These are phyloP conservation scores for Raphanus sativus DNA, from an alignment of 345 rosid species.

Conservation along the genomic window DNA sequence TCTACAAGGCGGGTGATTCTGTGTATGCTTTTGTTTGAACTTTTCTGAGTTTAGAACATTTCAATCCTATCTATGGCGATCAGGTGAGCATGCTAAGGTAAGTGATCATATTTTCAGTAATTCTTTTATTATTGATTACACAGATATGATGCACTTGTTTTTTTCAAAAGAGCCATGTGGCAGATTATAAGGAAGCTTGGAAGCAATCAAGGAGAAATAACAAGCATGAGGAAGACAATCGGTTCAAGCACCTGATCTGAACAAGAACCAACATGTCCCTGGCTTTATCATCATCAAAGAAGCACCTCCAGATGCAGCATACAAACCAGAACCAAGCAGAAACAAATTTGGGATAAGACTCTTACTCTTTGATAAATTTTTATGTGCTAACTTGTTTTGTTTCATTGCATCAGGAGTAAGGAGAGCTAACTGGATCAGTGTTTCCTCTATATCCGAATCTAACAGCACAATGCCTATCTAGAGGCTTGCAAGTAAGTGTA, in stretches of 20 bases:
- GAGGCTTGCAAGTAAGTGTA: too few relatives aligned
- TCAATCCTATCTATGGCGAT: too few relatives aligned
- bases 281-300: not conserved
- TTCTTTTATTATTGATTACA: not conserved
- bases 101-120: not conserved
- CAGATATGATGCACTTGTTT: not conserved
- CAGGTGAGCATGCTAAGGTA: not conserved
- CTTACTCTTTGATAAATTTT: too few relatives aligned
- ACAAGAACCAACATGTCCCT: not conserved
- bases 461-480: too few relatives aligned
- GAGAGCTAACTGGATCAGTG: too few relatives aligned
- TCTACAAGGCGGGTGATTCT: too few relatives aligned
- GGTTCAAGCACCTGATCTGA: not conserved
- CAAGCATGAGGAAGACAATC: not conserved
- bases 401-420: too few relatives aligned
- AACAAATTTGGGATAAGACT: not conserved
- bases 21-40: too few relatives aligned
- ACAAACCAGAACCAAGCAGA: not conserved
- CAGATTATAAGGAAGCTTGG: not conserved
- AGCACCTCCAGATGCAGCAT: not conserved
- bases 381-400: too few relatives aligned
- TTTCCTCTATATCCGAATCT: too few relatives aligned
- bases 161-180: not conserved
- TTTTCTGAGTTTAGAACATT: too few relatives aligned
- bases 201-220: not conserved